phyloP scores from a whole-genome alignment of 495 filamentous ascomycete genomes.

The Annulohypoxylon stygium region DNA sequence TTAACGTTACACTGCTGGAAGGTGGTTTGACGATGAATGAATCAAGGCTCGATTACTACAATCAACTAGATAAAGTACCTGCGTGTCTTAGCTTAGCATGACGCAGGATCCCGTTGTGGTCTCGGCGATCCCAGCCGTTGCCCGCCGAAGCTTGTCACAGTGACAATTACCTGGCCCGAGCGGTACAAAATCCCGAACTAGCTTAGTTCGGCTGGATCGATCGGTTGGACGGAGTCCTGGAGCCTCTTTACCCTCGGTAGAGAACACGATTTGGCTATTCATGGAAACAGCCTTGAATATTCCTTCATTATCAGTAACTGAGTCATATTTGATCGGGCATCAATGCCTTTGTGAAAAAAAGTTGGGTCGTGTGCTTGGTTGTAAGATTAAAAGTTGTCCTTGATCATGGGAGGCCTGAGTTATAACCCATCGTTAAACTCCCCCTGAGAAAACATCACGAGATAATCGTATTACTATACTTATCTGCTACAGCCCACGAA shows the following conservation, averaged over 20 bases:
- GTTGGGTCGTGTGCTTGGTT: neutral
- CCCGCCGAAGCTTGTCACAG: conserved; percentile 27
- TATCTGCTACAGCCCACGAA: neutral
- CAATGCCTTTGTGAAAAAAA: neutral
- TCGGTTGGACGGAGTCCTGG: conserved; percentile 7
- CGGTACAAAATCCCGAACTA: conserved; percentile 17
- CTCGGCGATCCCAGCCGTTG: conserved; percentile 12
- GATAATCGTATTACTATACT: neutral
- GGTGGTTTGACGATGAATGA: neutral
- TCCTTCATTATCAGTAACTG: neutral
- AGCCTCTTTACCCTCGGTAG: conserved; percentile 21
- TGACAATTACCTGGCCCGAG: conserved; percentile 19
- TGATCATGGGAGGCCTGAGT: neutral
- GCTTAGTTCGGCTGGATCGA: conserved; percentile 15
- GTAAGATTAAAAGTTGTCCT: neutral
- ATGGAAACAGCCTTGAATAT: neutral
- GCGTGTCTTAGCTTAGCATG: conserved; percentile 1
- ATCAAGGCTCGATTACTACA: neutral
- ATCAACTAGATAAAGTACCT: neutral
- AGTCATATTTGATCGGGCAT: neutral
- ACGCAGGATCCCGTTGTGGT: neutral
- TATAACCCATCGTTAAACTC: neutral
- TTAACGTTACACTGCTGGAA: conserved; percentile 7
- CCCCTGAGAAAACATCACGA: neutral
- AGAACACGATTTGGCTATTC: conserved; percentile 6